Evolutionary conservation across 2,329 filamentous ascomycete species (phyloP), one percentile per base, ranked within the genome.

Genomic region (Penicillium griseofulvum): DNA sequence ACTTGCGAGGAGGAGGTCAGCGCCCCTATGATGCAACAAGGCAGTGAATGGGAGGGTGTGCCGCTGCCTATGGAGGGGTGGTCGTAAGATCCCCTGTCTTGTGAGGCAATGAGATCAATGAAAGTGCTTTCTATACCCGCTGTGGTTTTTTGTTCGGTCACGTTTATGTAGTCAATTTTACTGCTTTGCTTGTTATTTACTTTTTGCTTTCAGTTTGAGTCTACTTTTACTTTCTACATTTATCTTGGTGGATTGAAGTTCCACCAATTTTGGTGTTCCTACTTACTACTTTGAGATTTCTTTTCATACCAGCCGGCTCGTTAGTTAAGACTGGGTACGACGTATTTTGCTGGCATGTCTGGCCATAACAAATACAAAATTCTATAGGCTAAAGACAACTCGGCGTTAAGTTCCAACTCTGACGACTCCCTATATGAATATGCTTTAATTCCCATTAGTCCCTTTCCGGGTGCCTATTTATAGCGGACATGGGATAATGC

Each of bases 11-110:
- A 50, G 26, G 48, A 50, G 7, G 12, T 50, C 14, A 26, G 28
- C 17, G 37, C 16, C 4, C 19, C 38, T 43, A 31, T 16, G 37
- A 34, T 14, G 29, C 48, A 50, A 22, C 48, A 50, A 14, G 71
- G 67, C 17, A 70, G 60, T 22, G 72, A 75, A 55, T 72, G 70
- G 68, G 70, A 74, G 29, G 71, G 69, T 6, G 68, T 66, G n/a
- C 66, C 71, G 4, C 57, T 72, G 49, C 69, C 69, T 52, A 67
- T 70, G 68, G 71, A 74, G 48, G 68, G 67, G n/a, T 72, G 66
- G 64, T 29, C 50, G 26, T 56, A 17, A 54, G 19, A 36, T 54
- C 28, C 11, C 11, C 26, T 43, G 17, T 37, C 34, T 46, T 37
- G 31, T 28, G 28, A 31, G 17, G 48, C 34, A 26, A 55, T 55